Evolutionary conservation across 176 grass and related monocot genomes (phyloP), one percentile per base, ranked within the genome.

Genomic region (Cenchrus fungigraminus): DNA sequence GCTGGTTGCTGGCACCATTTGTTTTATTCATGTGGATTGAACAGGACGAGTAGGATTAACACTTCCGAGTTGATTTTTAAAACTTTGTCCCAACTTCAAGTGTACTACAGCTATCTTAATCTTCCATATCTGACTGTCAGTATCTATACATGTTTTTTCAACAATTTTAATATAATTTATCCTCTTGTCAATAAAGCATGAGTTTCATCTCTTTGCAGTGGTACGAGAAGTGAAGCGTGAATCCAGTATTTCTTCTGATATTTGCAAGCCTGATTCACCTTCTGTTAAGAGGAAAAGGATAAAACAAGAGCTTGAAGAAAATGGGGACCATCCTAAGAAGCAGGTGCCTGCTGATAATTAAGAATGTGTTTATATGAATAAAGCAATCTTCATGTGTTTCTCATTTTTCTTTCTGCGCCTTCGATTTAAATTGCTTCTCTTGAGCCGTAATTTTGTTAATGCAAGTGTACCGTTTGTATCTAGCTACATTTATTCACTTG

Each of bases 231-330:
- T 83, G 74, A 86, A 90, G 47, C 20, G 7, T 34, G 87, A 66
- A 73, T 68, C 82, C 56, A 78, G 52, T 16, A 22, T 75, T 71
- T 80, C 63, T 67, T 77, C 56, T 87, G 74, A 71, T 42, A 17
- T 44, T 42, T 57, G 70, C 50, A 78, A 68, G 22, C 17, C 28
- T 31, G 79, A 86, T 71, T 37, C 12, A 5, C 49, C 51, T 70
- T 81, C 79, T 9, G 6, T 68, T 76, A 78, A 87, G 75, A 92
- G 68, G 71, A 95, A 86, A 89, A 86, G 83, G 69, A 45, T 86
- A 50, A 86, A 90, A 28, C 80, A 19, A n/a, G 79, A 31, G 10
- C 56, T 92, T 34, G 70, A 88, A 80, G 65, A 84, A 71, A 55
- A 78, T 42, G 22, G 14, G 51, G 75, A 83, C 50, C 68, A 79